Evolutionary conservation across 2,329 filamentous ascomycete species (phyloP), one percentile per base, ranked within the genome.

Genomic region (Aschersonia sp.): DNA sequence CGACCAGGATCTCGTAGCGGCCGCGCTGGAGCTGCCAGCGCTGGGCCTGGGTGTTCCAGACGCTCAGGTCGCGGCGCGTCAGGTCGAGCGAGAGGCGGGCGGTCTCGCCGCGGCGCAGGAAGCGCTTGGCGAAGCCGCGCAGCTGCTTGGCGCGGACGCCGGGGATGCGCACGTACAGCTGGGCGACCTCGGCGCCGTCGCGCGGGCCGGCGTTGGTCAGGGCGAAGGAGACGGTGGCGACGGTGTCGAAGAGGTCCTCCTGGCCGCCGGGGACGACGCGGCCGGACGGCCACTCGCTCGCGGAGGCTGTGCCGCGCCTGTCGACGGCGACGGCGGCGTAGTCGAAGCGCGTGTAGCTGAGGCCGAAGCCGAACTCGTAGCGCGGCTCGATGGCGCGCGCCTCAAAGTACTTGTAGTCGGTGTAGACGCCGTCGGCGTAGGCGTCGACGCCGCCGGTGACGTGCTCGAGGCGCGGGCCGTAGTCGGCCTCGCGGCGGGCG

Each of bases 61-160:
- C 67, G 59, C 79, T 84, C 45, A 85, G 56, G 55, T 85, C 81
- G 50, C 79, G 72, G 41, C 81, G 68, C 14, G 71, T 82, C 40
- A 85, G 57, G 30, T 66, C 58, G 48, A 84, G 75, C 0, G 55
- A 60, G 0, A 80, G 62, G 0, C 63, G 68, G 12, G 63, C 61
- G 14, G 61, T 67, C 48, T 69, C 59, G 0, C 69, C 69, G 0
- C 68, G 64, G 11, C 66, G 62, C 40, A 41, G 4, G 6, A 41
- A 41, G 0, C 71, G 65, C 65, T 84, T 84, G 46, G 76, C 75
- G 37, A 84, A 84, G 6, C 81, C 80, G 6, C 81, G 68, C n/a
- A 85, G 66, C 58, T 84, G 79, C 41, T 71, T 65, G 1, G 69
- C 61, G 9, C 14, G 40, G 6, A 57, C 61, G 2, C 41, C 41